Conservation (phyloP, 768 basidiomycete species). For the Phanerochaete sordida region DNA sequence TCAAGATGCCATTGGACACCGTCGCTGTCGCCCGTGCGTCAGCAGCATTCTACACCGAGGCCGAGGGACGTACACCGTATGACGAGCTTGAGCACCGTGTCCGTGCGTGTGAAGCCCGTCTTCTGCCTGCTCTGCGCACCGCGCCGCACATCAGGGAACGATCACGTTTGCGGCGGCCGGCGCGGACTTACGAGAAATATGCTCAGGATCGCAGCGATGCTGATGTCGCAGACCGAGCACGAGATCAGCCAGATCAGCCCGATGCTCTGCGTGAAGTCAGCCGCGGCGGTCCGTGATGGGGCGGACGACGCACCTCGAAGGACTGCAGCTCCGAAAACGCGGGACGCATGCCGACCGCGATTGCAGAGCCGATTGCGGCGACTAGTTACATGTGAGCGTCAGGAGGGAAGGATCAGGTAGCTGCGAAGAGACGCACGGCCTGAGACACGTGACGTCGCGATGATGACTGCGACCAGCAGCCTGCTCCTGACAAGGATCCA, state of each 20-base stretch:
- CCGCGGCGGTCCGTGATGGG: neutral
- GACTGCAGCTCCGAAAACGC: neutral
- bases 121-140: slow-evolving; percentile 1
- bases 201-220: slow-evolving; percentile 3
- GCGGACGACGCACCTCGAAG: neutral
- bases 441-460: neutral
- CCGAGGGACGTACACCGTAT: slow-evolving; percentile 14
- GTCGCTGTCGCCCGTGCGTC: neutral
- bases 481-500: slow-evolving; percentile 6
- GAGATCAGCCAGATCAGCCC: slow-evolving; percentile 11
- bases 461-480: slow-evolving; percentile 5
- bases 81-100: slow-evolving; percentile 11
- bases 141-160: neutral
- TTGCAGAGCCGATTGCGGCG: slow-evolving; percentile 10
- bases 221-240: slow-evolving; percentile 9
- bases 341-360: slow-evolving; percentile 5
- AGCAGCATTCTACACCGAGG: too few species aligned
- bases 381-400: neutral
- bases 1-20: neutral
- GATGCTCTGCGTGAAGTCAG: neutral
- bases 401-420: neutral
- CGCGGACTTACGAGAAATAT: slow-evolving; percentile 7
- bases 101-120: slow-evolving; percentile 12
- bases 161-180: too few species aligned
- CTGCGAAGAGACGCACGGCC: neutral